Base-by-base conservation (phyloP, 129 eudicot genomes). In the Flaveria brownii region DNA sequence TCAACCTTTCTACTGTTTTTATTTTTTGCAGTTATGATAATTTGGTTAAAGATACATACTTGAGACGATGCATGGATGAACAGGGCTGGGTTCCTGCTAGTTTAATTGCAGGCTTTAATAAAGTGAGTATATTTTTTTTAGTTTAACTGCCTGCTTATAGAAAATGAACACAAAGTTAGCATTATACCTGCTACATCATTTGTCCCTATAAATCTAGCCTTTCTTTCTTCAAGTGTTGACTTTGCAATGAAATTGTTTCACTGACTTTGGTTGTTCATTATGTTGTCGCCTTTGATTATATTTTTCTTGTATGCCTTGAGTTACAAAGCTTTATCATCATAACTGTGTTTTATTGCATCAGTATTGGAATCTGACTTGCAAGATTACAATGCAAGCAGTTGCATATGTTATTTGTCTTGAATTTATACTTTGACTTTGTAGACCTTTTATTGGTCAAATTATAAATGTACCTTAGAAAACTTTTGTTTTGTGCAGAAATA, bases 11-110 rank as follows among this genome's bases (percentile, higher is more conserved):
- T 61, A 30, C n/a, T 59, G 30, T 73, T 9, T 71, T 70, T 36
- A 5, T 36, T 62, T 64, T 28, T 81, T 82, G 89, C 92, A 90
- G 98, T 61, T 82, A 85, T 85, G 98, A 93, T 30, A 93, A 93
- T 70, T 74, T 93, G 79, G 80, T 88, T 62, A 90, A 82, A 72
- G 98, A 93, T 73, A 82, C 80, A 52, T 90, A 50, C 81, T 80
- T 93, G 88, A 87, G 98, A 59, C 66, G 67, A 74, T 80, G 87
- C 57, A 93, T 93, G 98, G 92, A 90, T 52, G 84, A 81, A 5
- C 82, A 93, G 78, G 98, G 98, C 26, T 93, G 97, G 98, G 96
- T 93, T 82, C 83, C 91, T 54, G 78, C 87, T 81, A 52, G 71
- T 52, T 71, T 88, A 65, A 90, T 93, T 60, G 98, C 98, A 57